Conservation (phyloP, 306 rosid species). For the Quercus variabilis region DNA sequence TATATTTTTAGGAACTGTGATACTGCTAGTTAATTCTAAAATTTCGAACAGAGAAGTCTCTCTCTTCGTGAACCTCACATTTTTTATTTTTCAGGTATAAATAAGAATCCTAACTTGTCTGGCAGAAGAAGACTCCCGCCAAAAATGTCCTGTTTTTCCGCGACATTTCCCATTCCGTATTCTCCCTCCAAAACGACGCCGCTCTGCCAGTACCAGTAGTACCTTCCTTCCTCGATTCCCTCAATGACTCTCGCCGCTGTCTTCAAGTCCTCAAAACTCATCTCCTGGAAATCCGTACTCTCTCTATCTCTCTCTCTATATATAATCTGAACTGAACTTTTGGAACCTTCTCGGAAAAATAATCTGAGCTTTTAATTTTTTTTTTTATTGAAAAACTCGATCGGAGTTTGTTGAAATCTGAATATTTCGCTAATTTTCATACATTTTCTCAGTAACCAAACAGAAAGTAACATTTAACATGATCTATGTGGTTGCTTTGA, state of each 20-base stretch:
- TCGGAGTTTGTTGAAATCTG: neutral
- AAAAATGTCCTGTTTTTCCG: neutral
- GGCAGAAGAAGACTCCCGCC: neutral
- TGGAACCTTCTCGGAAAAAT: too few species aligned
- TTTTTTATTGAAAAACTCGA: neutral
- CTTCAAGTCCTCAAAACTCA: conserved; percentile 47
- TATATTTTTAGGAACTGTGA: too few species aligned
- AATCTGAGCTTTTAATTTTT: neutral
- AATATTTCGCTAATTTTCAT: neutral
- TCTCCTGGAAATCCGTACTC: conserved; percentile 67
- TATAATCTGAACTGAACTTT: too few species aligned
- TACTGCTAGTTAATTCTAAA: too few species aligned
- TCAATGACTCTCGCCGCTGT: conserved; percentile 35
- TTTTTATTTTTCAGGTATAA: too few species aligned
- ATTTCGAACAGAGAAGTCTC: too few species aligned
- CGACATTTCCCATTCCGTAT: neutral
- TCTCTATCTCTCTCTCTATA: neutral
- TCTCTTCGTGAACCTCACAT: too few species aligned
- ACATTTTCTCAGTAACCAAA: conserved; percentile 11
- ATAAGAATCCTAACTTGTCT: too few species aligned
- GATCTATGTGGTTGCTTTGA: neutral
- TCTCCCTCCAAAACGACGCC: neutral
- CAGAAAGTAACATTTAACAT: neutral
- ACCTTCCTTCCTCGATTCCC: neutral
- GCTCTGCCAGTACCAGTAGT: too few species aligned